phyloP scores from a whole-genome alignment of 75 land plant genomes.

The Isoetes taiwanensis region DNA sequence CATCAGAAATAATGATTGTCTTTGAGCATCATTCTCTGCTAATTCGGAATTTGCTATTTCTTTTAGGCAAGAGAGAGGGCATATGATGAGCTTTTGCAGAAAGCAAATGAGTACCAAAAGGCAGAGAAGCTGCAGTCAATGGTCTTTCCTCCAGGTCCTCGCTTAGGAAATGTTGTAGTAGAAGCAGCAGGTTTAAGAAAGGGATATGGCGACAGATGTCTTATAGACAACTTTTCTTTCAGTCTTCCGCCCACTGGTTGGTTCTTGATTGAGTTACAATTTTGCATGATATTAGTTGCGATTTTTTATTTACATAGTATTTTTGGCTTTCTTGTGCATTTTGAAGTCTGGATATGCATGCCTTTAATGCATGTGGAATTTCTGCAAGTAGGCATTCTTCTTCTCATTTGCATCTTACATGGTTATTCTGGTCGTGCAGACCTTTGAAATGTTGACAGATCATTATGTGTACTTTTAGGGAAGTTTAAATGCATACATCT shows the following conservation, averaged over 20 bases:
- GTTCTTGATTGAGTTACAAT: neutral
- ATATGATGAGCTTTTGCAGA: conserved; percentile 20
- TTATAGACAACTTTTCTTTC: conserved; percentile 16
- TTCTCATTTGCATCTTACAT: neutral
- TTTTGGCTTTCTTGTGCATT: too few species aligned
- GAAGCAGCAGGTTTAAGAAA: conserved; percentile 20
- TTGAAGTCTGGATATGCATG: too few species aligned
- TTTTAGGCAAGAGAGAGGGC: conserved; percentile 24
- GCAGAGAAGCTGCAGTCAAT: conserved; percentile 17
- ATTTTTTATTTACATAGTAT: neutral
- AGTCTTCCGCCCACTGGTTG: conserved; percentile 23
- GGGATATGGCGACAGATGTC: conserved; percentile 13
- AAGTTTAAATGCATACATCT: too few species aligned
- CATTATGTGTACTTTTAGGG: too few species aligned
- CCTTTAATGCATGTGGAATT: neutral
- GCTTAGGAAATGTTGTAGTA: conserved; percentile 21
- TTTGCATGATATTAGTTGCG: neutral
- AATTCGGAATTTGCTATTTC: neutral
- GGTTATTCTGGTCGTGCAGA: neutral
- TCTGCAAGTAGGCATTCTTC: neutral
- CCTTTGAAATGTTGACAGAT: too few species aligned
- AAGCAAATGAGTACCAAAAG: conserved; percentile 22
- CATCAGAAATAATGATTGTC: too few species aligned
- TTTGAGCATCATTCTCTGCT: neutral
- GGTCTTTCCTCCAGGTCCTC: conserved; percentile 24